These are phyloP conservation scores for Trichosporon faecale DNA, from an alignment of 1,284 basidiomycete species.

Conservation along the genomic window DNA sequence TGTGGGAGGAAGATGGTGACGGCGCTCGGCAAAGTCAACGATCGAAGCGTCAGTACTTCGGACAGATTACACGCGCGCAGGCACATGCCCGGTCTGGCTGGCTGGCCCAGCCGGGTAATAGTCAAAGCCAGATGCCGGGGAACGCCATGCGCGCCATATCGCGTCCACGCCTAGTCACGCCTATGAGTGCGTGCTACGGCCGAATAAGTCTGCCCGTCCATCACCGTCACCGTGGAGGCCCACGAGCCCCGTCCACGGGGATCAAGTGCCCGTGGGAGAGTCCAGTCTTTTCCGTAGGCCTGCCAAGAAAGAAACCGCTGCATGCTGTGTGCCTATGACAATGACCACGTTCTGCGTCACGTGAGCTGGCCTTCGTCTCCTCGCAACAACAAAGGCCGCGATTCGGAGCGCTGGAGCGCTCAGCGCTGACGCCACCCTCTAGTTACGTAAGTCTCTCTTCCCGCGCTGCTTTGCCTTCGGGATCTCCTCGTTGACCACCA, in stretches of 20 bases:
- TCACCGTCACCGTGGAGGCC: background rate
- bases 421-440: background rate
- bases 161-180: too few species aligned
- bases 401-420: too few species aligned
- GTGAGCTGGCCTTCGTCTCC: too few species aligned
- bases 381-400: background rate
- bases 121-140: background rate
- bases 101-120: background rate
- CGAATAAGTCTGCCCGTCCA: background rate
- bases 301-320: too few species aligned
- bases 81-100: background rate
- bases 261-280: background rate
- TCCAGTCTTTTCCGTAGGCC: too few species aligned
- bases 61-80: background rate
- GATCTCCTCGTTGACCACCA: background rate
- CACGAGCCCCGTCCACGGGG: background rate
- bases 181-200: background rate
- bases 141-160: too few species aligned
- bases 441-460: background rate
- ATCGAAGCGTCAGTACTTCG: background rate
- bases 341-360: too few species aligned
- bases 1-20: conserved; percentile 2
- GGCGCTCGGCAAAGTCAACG: background rate
- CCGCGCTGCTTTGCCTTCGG: background rate
- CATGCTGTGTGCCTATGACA: too few species aligned